Conservation (phyloP, 108 stramenopile genomes). For the Discostella stelligeroides region DNA sequence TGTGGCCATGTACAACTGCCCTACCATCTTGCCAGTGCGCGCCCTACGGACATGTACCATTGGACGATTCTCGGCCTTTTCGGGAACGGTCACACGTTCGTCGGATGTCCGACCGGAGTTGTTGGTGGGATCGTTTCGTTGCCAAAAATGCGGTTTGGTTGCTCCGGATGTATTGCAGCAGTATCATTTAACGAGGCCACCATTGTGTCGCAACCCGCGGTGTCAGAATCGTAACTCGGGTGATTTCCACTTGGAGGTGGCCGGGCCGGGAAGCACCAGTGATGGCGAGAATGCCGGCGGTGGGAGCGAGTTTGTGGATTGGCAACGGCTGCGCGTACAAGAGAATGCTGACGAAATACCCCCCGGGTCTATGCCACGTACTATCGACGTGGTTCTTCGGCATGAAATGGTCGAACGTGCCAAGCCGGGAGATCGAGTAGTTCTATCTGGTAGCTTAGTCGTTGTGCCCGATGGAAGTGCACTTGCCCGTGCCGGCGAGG, state of each 20-base stretch:
- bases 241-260: slow-evolving; percentile 79
- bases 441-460: slow-evolving; percentile 90
- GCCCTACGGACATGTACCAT: slow-evolving; percentile 77
- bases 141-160: slow-evolving; percentile 89
- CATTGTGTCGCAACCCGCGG: slow-evolving; percentile 92
- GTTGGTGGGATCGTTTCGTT: slow-evolving; percentile 90
- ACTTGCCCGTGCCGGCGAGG: slow-evolving; percentile 87
- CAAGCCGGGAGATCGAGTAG: slow-evolving; percentile 96
- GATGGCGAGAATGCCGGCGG: slow-evolving; percentile 15
- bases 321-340: slow-evolving; percentile 98
- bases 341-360: slow-evolving; percentile 98
- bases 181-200: slow-evolving; percentile 95
- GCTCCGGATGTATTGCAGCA: slow-evolving; percentile 88
- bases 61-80: slow-evolving; percentile 72
- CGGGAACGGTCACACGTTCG: slow-evolving; percentile 95
- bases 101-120: slow-evolving; percentile 99
- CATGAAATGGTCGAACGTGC: slow-evolving; percentile 97
- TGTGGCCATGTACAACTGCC: slow-evolving; percentile 83
- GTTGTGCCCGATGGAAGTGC: slow-evolving; percentile 95
- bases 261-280: background rate
- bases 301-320: slow-evolving; percentile 90
- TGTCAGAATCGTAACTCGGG: slow-evolving; percentile 74
- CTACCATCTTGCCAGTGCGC: slow-evolving; percentile 67
- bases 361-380: slow-evolving; percentile 96
- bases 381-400: slow-evolving; percentile 92